These are phyloP conservation scores for Dentipellis sp. DNA, from an alignment of 768 basidiomycete genomes.

Conservation along the genomic window DNA sequence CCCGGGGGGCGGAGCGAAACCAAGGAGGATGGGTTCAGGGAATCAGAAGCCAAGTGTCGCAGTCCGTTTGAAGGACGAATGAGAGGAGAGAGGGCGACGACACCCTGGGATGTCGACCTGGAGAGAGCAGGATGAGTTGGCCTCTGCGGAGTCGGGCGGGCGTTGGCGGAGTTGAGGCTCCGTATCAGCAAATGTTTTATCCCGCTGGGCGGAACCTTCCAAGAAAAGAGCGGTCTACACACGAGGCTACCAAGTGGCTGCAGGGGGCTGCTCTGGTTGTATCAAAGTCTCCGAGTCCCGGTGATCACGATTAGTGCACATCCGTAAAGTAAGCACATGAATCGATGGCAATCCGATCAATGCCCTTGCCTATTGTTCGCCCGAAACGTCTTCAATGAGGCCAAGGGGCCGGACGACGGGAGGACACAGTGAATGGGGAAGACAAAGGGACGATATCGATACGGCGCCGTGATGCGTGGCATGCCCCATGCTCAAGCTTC, in stretches of 20 bases:
- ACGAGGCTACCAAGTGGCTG: constrained; percentile 6
- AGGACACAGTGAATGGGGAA: constrained; percentile 17
- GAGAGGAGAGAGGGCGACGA: not conserved
- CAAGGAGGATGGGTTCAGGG: constrained; percentile 15
- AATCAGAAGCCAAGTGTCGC: not conserved
- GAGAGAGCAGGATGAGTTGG: constrained; percentile 8
- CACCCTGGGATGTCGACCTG: constrained; percentile 16
- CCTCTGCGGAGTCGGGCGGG: constrained; percentile 16
- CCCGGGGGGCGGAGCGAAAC: constrained; percentile 17
- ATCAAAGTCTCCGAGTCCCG: not conserved
- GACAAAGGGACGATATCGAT: constrained; percentile 1
- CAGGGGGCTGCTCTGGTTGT: not conserved
- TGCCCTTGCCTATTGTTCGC: not conserved
- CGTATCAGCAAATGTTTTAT: not conserved
- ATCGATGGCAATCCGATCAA: not conserved
- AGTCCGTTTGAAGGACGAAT: not conserved
- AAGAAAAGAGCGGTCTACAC: constrained; percentile 4
- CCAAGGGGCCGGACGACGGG: too few species aligned
- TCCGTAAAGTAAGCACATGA: not conserved
- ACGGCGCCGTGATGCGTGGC: not conserved
- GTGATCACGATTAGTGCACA: not conserved
- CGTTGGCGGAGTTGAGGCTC: constrained; percentile 11
- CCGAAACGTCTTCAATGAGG: too few species aligned
- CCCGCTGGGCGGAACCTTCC: constrained; percentile 6
- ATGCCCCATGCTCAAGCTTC: not conserved